Base-by-base conservation (phyloP, 306 rosid genomes). In the Prunus mume region DNA sequence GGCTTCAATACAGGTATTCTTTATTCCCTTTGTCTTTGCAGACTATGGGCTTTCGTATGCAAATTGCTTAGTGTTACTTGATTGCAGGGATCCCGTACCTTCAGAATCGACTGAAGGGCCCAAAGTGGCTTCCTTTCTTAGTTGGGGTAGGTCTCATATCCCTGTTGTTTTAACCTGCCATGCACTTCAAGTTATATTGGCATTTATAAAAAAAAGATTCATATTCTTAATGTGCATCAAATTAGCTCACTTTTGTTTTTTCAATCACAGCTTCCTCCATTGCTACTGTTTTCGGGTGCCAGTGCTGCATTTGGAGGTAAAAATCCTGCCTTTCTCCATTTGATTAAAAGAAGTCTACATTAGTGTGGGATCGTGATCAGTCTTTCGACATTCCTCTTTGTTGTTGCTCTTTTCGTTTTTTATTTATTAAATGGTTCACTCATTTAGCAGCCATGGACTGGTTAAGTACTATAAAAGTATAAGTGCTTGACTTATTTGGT, bases 281-380 rank as follows among this genome's bases (percentile, higher is more conserved):
- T 95, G 68, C 91, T 95, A 79, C 80, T 95, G 66, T 82, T 85
- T 81, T 90, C 96, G 1, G 90, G 93, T 74, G 86, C 91, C 58
- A 81, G 97, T 84, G 96, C 97, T 73, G 92, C 96, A 78, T 92
- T 92, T 82, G 99, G 97, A 84, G 97, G 97, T 95, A 86, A 65
- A 73, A 28, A 71, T 38, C 32, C 0, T 51, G 19, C 73, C 64
- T 74, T 56, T 79, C 49, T 60, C 27, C 27, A 57, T 9, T 2
- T 11, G 67, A 24, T 72, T 63, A 14, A 73, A 73, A 9, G 5
- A 41, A 41, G 27, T 60, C 27, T 60, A 25, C 5, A 11, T 70
- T 70, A 18, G 19, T 73, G 61, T 49, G 43, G 22, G 25, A 22
- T 20, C 3, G 18, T 41, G 12, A 41, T n/a, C 19, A 22, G 43